Evolutionary conservation across 345 rosid genomes (phyloP), one percentile per base, ranked within the genome.

Genomic region (Salix suchowensis): DNA sequence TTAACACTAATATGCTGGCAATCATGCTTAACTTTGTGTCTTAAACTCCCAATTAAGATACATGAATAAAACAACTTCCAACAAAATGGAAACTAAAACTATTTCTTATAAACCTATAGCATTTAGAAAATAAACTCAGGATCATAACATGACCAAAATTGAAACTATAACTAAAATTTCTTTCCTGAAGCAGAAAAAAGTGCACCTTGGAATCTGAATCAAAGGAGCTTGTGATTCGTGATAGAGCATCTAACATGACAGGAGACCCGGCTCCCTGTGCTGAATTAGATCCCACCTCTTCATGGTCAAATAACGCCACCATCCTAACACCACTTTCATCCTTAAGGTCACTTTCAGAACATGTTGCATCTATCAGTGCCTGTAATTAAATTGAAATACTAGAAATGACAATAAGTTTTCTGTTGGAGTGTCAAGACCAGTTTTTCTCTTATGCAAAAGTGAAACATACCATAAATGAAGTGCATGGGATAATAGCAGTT

Each of bases 241-340:
- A 90, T 72, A 96, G 77, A 78, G 98, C 96, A 82, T 96, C 99
- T 52, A 93, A 74, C 99, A 93, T 91, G 80, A 79, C 97, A 78
- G 97, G 98, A 81, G 99, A 96, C 44, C 98, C 97, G 77, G 98
- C 99, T 78, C 97, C 99, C 84, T 96, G 97, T 24, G 98, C 98
- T 75, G 99, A 96, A 70, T 81, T 23, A 76, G 99, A 96, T 61
- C 98, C 99, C 75, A 94, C 93, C 87, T 96, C 99, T 78, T 96
- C 97, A 13, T 96, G 98, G 87, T 96, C 99, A 86, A 94, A 96
- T 80, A 96, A 74, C 54, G 98, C 98, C 83, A 96, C 93, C 95
- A 94, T 82, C 87, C 98, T 92, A 74, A 96, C 92, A 72, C 94
- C 94, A 78, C 79, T 84, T 88, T 94, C 99, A 55, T 89, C 82